Evolutionary conservation across 2,329 filamentous ascomycete genomes (phyloP).

Genomic region (Aureobasidium sp.): DNA sequence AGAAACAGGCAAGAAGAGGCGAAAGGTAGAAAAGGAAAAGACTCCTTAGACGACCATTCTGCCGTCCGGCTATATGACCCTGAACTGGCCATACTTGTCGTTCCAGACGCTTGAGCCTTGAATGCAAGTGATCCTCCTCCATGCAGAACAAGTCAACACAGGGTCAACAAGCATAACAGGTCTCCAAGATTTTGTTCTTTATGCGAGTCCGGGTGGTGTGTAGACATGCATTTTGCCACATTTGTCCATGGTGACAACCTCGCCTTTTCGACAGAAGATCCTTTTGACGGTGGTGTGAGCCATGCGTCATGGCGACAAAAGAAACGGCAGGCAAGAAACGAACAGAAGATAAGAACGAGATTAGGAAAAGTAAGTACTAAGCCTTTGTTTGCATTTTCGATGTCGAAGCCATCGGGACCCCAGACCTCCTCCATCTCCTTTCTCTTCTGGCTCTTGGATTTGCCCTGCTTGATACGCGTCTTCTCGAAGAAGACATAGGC

Average conservation of each 20-base stretch:
- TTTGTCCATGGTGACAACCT: neutral
- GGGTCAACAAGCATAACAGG: neutral
- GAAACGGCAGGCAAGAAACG: neutral
- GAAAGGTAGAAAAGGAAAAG: neutral
- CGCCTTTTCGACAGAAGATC: neutral
- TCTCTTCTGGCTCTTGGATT: constrained; percentile 46
- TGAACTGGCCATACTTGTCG: neutral
- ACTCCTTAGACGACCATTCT: neutral
- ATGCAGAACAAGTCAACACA: neutral
- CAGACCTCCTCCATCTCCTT: constrained; percentile 44
- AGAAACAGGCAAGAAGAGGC: neutral
- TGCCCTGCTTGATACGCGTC: constrained; percentile 44
- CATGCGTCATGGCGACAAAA: neutral
- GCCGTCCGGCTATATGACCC: neutral
- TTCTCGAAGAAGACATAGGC: constrained; percentile 56
- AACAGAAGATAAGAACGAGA: neutral
- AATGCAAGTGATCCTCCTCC: neutral
- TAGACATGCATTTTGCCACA: neutral
- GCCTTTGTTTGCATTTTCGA: neutral
- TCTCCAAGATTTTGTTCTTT: neutral
- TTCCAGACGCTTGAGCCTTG: neutral
- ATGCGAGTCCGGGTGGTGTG: neutral
- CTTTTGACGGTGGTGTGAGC: neutral
- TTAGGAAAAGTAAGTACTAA: neutral
- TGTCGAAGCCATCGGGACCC: constrained; percentile 12